A percentile compares a stretch with the other conserved stretches of the same genome.
Conservation (phyloP, 148 eudicot species). For the Arctostaphylos glauca region DNA sequence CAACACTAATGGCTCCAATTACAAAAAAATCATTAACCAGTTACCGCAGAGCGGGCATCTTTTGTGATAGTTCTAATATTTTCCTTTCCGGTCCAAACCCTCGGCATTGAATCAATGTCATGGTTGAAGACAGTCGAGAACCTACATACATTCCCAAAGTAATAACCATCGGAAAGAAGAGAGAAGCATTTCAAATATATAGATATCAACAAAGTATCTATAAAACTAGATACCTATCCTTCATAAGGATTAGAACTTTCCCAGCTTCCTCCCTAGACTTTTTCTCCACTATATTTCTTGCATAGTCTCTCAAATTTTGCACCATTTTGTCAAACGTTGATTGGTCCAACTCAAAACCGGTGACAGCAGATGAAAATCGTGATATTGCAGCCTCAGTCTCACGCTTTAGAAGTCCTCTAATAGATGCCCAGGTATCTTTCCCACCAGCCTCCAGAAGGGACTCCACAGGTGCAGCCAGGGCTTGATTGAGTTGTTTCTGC, state of each 20-base stretch:
- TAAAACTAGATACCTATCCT: slow-evolving; percentile 38
- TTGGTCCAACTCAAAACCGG: slow-evolving; percentile 34
- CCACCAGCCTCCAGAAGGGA: slow-evolving; percentile 36
- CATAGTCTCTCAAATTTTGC: slow-evolving; percentile 28
- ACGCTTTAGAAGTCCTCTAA: slow-evolving; percentile 34
- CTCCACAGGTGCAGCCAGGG: slow-evolving; percentile 36
- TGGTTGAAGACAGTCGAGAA: slow-evolving; percentile 41
- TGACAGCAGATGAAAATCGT: slow-evolving; percentile 22
- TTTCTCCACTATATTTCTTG: slow-evolving; percentile 36
- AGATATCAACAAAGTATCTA: not conserved
- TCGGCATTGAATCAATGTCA: slow-evolving; percentile 47
- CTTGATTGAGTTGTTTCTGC: slow-evolving; percentile 32
- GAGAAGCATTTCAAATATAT: not conserved
- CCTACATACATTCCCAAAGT: slow-evolving; percentile 22
- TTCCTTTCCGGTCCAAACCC: slow-evolving; percentile 58
- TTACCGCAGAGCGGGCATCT: slow-evolving; percentile 43
- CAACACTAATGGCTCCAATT: not conserved
- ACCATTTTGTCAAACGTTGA: slow-evolving; percentile 26
- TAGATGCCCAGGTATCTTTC: slow-evolving; percentile 38
- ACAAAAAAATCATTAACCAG: not conserved
- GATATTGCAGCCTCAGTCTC: slow-evolving; percentile 29
- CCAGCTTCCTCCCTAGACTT: slow-evolving; percentile 45
- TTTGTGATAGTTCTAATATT: slow-evolving; percentile 42
- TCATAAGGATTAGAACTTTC: slow-evolving; percentile 45
- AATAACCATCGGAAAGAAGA: slow-evolving; percentile 8